Percentiles rank a stretch among this genome's conserved stretches.
These are phyloP conservation scores for Dryas integrifolia DNA, from an alignment of 331 rosid species.

Conservation along the genomic window DNA sequence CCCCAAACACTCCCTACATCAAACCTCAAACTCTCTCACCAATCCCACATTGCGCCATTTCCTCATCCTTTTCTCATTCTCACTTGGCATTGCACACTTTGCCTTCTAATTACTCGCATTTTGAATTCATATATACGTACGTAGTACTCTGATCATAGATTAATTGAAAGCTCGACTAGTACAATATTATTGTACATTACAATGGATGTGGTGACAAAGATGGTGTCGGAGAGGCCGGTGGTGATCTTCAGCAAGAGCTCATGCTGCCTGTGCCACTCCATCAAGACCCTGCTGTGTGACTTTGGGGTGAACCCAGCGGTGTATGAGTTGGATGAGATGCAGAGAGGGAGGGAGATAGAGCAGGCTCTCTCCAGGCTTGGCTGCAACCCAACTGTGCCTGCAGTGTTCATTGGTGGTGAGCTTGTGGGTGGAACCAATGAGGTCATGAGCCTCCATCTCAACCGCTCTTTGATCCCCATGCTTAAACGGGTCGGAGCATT, in stretches of 20 bases:
- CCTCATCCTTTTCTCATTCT: background rate
- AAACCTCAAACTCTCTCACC: slow-evolving; percentile 7
- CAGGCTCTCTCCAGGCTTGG: slow-evolving; percentile 71
- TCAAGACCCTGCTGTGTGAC: slow-evolving; percentile 62
- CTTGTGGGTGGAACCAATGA: slow-evolving; percentile 83
- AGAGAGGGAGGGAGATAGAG: slow-evolving; percentile 74
- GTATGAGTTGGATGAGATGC: slow-evolving; percentile 69
- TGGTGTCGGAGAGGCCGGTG: slow-evolving; percentile 78
- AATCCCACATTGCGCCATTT: background rate
- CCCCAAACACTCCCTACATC: slow-evolving; percentile 15
- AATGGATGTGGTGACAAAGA: slow-evolving; percentile 68
- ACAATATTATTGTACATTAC: too few relatives aligned
- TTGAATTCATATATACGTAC: too few relatives aligned
- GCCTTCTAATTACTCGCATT: background rate
- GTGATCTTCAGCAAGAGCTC: slow-evolving; percentile 91
- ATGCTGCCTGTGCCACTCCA: slow-evolving; percentile 83
- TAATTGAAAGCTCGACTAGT: too few relatives aligned
- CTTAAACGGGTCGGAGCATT: slow-evolving; percentile 74
- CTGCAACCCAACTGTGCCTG: slow-evolving; percentile 68
- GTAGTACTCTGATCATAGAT: too few relatives aligned
- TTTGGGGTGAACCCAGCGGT: slow-evolving; percentile 85
- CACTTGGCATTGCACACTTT: background rate
- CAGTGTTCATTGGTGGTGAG: slow-evolving; percentile 74
- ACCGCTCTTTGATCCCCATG: slow-evolving; percentile 79
- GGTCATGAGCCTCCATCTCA: slow-evolving; percentile 88